Evolutionary conservation across 345 rosid species (phyloP).

Genomic region (Citrus reticulata): DNA sequence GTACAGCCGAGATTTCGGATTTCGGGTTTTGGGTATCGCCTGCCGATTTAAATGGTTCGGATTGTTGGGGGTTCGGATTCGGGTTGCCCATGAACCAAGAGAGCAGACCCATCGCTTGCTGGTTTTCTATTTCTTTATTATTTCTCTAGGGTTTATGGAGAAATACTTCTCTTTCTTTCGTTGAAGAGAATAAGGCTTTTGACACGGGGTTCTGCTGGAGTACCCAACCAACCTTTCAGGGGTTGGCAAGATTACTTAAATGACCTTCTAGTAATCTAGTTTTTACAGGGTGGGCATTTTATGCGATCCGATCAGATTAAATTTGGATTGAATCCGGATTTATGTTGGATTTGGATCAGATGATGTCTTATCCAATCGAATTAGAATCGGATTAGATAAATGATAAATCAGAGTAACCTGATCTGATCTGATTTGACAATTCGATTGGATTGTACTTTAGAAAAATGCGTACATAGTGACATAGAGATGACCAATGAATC

Average conservation of each 20-base stretch:
- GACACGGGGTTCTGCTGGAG: neutral
- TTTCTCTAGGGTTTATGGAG: neutral
- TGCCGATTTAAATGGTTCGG: slow-evolving; percentile 22
- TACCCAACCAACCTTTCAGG: neutral
- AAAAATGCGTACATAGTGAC: too few species aligned
- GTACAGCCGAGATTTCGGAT: slow-evolving; percentile 27
- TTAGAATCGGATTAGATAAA: too few species aligned
- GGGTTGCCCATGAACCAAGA: slow-evolving; percentile 75
- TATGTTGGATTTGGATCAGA: too few species aligned
- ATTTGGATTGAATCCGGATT: too few species aligned
- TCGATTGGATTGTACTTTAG: too few species aligned
- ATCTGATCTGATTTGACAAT: too few species aligned
- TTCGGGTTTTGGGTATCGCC: slow-evolving; percentile 1
- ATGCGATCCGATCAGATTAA: too few species aligned
- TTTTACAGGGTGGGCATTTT: too few species aligned
- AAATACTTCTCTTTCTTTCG: neutral
- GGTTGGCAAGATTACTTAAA: neutral
- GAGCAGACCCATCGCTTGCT: slow-evolving; percentile 60
- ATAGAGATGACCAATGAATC: too few species aligned
- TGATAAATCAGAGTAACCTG: too few species aligned
- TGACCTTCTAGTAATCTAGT: neutral
- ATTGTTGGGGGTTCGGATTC: slow-evolving; percentile 34
- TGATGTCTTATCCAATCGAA: too few species aligned
- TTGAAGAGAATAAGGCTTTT: neutral
- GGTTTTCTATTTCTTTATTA: neutral